Conservation (phyloP, 2,329 filamentous ascomycete genomes). For the Apiospora kogelbergensis region DNA sequence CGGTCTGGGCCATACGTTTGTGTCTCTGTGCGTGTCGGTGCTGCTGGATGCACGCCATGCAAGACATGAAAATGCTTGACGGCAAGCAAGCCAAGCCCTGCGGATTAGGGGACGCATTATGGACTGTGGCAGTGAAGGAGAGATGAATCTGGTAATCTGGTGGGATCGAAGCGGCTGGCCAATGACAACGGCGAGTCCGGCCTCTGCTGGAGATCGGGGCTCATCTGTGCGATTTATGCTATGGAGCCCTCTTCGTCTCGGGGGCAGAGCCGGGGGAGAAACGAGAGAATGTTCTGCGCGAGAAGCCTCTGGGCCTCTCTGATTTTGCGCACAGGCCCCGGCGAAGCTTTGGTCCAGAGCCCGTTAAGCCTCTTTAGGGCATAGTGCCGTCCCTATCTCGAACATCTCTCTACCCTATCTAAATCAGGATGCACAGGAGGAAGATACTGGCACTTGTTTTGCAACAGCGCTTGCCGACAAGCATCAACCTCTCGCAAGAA, state of each 20-base stretch:
- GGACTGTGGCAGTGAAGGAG: background rate
- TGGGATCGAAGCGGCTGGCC: background rate
- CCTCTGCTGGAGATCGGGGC: background rate
- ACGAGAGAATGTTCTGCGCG: background rate
- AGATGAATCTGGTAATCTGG: background rate
- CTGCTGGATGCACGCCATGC: background rate
- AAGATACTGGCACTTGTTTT: background rate
- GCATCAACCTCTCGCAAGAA: background rate
- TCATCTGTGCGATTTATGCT: background rate
- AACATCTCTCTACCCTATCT: too few species aligned
- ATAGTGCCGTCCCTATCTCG: background rate
- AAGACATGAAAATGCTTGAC: slow-evolving; percentile 1
- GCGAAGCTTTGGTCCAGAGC: background rate
- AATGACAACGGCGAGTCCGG: background rate
- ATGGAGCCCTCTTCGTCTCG: background rate
- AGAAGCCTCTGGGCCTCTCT: background rate
- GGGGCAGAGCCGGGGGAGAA: background rate
- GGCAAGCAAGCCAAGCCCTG: background rate
- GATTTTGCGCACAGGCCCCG: background rate
- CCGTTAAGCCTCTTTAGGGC: background rate
- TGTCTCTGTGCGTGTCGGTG: background rate
- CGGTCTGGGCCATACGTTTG: background rate
- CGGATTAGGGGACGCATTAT: background rate
- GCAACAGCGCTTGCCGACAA: background rate
- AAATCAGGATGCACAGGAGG: too few species aligned